Evolutionary conservation across 2,329 filamentous ascomycete genomes (phyloP).

Genomic region (Fusarium kyushuense): DNA sequence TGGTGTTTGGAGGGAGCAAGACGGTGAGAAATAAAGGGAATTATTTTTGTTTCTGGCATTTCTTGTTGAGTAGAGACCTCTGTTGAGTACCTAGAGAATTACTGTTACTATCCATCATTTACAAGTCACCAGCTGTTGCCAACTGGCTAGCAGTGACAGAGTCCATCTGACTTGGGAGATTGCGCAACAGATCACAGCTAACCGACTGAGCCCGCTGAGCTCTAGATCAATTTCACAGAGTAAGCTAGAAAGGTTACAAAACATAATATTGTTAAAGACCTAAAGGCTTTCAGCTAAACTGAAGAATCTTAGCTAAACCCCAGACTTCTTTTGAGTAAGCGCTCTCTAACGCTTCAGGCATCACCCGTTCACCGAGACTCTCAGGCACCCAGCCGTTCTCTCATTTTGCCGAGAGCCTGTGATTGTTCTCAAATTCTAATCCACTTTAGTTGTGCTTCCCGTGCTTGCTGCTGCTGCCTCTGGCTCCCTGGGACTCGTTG

Average conservation of each 20-base stretch:
- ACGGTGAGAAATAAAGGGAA: rapidly evolving
- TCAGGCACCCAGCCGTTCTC: background rate
- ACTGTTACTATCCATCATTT: too few species aligned
- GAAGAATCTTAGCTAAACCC: too few species aligned
- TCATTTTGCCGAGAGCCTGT: rapidly evolving
- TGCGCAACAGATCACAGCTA: too few species aligned
- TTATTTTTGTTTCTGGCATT: rapidly evolving
- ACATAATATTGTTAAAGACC: too few species aligned
- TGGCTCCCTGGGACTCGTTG: background rate
- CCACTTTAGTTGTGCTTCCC: too few species aligned
- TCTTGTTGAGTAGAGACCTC: too few species aligned
- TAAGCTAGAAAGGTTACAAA: rapidly evolving
- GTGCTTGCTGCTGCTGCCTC: background rate
- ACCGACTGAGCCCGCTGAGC: rapidly evolving
- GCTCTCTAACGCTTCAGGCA: too few species aligned
- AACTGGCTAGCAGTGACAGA: background rate
- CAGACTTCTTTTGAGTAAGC: too few species aligned
- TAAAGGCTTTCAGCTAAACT: too few species aligned
- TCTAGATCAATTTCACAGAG: background rate
- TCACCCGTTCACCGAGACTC: background rate
- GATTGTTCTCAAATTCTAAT: background rate
- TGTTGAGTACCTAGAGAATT: too few species aligned
- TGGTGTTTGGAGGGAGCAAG: rapidly evolving
- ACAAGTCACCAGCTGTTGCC: background rate
- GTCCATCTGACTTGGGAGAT: background rate